Evolutionary conservation across 768 basidiomycete genomes (phyloP).

Genomic region (Suillus luteus): DNA sequence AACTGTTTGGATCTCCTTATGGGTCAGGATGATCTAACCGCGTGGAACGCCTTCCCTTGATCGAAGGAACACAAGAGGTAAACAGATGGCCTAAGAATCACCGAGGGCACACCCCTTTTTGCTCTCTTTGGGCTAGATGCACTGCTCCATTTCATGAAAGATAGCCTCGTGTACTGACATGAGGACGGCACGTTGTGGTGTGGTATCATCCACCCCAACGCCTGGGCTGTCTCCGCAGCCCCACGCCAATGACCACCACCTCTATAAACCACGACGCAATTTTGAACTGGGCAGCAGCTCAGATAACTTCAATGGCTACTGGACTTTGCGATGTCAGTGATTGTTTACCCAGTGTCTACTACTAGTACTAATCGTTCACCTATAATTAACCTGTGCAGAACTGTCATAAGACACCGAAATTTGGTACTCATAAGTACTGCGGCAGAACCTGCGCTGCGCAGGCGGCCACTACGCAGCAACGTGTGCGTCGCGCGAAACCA

Average conservation of each 20-base stretch:
- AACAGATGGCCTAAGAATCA: neutral
- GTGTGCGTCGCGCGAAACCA: conserved; percentile 14
- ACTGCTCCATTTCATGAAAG: neutral
- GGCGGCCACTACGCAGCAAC: conserved; percentile 26
- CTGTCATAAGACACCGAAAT: conserved; percentile 59
- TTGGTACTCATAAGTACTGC: conserved; percentile 55
- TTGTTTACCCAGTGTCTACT: neutral
- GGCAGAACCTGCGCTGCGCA: conserved; percentile 56
- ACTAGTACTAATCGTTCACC: neutral
- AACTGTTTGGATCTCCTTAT: neutral
- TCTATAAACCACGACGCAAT: conserved; percentile 8
- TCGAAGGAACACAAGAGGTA: neutral
- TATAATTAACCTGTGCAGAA: conserved; percentile 37
- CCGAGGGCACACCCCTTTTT: neutral
- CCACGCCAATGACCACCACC: conserved; percentile 6
- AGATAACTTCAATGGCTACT: conserved; percentile 27
- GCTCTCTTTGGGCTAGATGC: neutral
- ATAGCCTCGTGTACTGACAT: conserved; percentile 6
- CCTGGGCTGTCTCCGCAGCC: conserved; percentile 4
- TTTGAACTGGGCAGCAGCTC: conserved; percentile 6
- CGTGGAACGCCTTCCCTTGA: neutral
- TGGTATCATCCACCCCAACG: neutral
- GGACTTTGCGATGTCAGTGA: conserved; percentile 33
- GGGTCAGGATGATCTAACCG: neutral
- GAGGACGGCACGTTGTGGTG: conserved; percentile 4